Evolutionary conservation across 2,329 filamentous ascomycete genomes (phyloP).

Genomic region (Diaporthe longicolla): DNA sequence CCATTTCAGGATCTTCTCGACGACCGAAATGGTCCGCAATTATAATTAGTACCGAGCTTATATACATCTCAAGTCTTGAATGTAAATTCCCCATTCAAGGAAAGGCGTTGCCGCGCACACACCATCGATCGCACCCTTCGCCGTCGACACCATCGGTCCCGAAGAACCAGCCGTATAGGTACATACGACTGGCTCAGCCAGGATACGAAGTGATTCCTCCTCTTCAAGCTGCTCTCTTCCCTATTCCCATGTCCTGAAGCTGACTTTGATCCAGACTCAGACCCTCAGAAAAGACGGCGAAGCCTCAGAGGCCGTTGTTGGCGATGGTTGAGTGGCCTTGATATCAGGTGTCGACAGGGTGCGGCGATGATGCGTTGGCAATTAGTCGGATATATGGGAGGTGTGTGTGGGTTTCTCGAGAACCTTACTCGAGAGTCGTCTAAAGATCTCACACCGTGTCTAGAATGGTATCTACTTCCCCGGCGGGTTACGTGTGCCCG

Average conservation of each 20-base stretch:
- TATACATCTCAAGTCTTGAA: conserved; percentile 22
- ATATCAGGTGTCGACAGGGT: conserved; percentile 31
- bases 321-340: not conserved
- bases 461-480: conserved; percentile 30
- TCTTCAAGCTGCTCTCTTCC: too few species aligned
- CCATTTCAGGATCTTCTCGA: too few species aligned
- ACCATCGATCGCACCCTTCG: conserved; percentile 17
- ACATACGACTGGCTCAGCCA: not conserved
- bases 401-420: conserved; percentile 27
- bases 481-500: not conserved
- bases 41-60: conserved; percentile 28
- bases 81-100: conserved; percentile 38
- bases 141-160: conserved; percentile 22
- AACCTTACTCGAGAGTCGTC: conserved; percentile 37
- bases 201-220: conserved; percentile 12
- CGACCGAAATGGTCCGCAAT: not conserved
- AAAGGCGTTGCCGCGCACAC: conserved; percentile 31
- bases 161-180: not conserved
- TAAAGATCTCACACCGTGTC: conserved; percentile 28
- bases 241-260: not conserved
- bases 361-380: conserved; percentile 30
- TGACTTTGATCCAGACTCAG: not conserved
- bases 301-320: not conserved
- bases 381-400: conserved; percentile 40
- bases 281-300: not conserved